Conservation (phyloP, 192 early-diverging fungal genomes). For the Anaeromyces robustus region DNA sequence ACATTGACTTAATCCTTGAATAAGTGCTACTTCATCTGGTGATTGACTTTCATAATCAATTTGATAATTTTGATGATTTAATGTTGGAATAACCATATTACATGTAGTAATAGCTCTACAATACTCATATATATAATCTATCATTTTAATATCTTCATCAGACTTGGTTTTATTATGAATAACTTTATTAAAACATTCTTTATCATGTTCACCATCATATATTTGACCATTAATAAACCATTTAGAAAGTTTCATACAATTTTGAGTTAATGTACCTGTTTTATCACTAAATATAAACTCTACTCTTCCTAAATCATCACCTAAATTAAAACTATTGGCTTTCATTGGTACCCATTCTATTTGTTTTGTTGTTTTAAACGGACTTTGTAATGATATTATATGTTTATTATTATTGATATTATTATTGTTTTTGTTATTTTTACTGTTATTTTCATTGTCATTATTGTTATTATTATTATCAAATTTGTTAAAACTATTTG, state of each 20-base stretch:
- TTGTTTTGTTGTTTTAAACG: neutral
- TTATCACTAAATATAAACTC: slow-evolving; percentile 10
- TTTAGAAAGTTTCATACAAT: slow-evolving; percentile 22
- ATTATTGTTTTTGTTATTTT: no score
- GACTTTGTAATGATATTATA: neutral
- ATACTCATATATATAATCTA: slow-evolving; percentile 6
- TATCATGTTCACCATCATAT: neutral
- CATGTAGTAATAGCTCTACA: neutral
- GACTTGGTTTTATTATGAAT: neutral
- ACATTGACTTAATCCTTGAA: slow-evolving; percentile 10
- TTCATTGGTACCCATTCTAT: neutral
- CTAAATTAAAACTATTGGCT: neutral
- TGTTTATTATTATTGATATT: neutral
- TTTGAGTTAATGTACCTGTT: slow-evolving; percentile 42
- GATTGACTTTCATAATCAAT: slow-evolving; percentile 1
- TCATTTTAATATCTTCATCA: neutral
- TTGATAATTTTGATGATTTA: slow-evolving; percentile 13
- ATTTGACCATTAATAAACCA: slow-evolving; percentile 10
- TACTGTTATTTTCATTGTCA: no score
- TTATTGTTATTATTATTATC: no score
- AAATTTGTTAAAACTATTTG: no score
- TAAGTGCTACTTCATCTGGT: slow-evolving; percentile 37
- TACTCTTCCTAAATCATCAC: slow-evolving; percentile 2
- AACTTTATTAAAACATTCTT: neutral
- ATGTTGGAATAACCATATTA: slow-evolving; percentile 22